These are phyloP conservation scores for Mucor ambiguus DNA, from an alignment of 371 early-diverging fungal species.

Conservation along the genomic window DNA sequence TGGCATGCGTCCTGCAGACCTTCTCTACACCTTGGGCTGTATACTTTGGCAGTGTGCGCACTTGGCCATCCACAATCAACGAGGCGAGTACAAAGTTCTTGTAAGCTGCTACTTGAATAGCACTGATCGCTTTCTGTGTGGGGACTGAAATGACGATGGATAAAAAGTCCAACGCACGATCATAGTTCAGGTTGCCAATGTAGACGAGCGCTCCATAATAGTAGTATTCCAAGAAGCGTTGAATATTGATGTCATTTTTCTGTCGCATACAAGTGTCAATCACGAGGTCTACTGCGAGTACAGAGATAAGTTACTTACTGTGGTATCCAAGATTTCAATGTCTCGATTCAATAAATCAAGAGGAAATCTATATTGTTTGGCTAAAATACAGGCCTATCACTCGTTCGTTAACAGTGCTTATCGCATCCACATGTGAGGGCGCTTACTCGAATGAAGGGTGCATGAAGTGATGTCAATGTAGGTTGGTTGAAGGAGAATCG, in stretches of 20 bases:
- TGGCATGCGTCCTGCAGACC: conserved; percentile 44
- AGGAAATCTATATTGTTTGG: conserved; percentile 63
- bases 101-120: conserved; percentile 81
- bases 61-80: conserved; percentile 60
- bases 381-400: conserved; percentile 56
- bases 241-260: conserved; percentile 41
- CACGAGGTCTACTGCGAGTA: neutral
- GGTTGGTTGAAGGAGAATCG: conserved; percentile 34
- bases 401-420: neutral
- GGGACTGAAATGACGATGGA: conserved; percentile 68
- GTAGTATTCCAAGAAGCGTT: conserved; percentile 71
- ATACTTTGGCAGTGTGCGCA: conserved; percentile 63
- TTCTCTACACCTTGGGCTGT: conserved; percentile 58
- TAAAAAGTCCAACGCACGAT: conserved; percentile 67
- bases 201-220: conserved; percentile 82
- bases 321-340: conserved; percentile 59
- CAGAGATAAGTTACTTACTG: conserved; percentile 28
- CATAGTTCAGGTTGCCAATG: conserved; percentile 67
- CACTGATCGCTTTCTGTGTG: conserved; percentile 57
- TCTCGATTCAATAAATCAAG: conserved; percentile 58
- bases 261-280: conserved; percentile 1
- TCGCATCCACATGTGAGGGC: neutral
- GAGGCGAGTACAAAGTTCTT: conserved; percentile 70
- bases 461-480: conserved; percentile 62
- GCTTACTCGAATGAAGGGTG: conserved; percentile 53